Base-by-base conservation (phyloP, 108 stramenopile species). In the Bacterosira constricta region DNA sequence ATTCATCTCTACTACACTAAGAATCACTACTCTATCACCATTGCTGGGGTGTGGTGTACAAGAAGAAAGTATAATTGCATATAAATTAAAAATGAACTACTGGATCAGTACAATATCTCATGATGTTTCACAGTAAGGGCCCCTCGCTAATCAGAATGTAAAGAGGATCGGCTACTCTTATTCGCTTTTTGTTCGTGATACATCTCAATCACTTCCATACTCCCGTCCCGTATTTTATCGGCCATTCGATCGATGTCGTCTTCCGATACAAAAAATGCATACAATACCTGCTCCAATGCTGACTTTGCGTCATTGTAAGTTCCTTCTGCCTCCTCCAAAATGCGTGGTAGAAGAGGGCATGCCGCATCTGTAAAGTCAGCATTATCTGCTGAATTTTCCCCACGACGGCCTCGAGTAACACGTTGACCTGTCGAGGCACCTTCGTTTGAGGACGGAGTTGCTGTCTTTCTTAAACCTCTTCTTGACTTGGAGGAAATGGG, bases 181-280 rank as follows among this genome's bases (percentile, higher is more conserved):
- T 49, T 49, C 11, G 9, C 3, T 44, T 3, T 62, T 30, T 31
- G 13, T 15, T 49, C 18, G 21, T 68, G 39, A 38, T 35, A 65
- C 41, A 32, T 57, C 4, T 63, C 52, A 11, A 39, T 1, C 34
- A 66, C 21, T 39, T 62, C 60, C 34, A 68, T 2, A 29, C 25
- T 52, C 32, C 59, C 66, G 31, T 58, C 60, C 29, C 75, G 31
- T 23, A 76, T 49, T 58, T 35, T 68, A 55, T 76, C 75, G 29
- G 75, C 31, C 51, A 68, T 63, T 18, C 15, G 20, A 68, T 76
- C 65, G 39, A 76, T 49, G 36, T 76, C 66, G 35, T 76, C 75
- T 35, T 44, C 46, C 32, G 46, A 45, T 18, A 76, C 12, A 8
- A 61, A 25, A 30, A 76, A 76, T n/a, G 75, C 75, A 68, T 41